A percentile compares a stretch with the other conserved stretches of the same genome.
phyloP scores from a whole-genome alignment of 805 yeast genomes.

The Ogataea naganishii region DNA sequence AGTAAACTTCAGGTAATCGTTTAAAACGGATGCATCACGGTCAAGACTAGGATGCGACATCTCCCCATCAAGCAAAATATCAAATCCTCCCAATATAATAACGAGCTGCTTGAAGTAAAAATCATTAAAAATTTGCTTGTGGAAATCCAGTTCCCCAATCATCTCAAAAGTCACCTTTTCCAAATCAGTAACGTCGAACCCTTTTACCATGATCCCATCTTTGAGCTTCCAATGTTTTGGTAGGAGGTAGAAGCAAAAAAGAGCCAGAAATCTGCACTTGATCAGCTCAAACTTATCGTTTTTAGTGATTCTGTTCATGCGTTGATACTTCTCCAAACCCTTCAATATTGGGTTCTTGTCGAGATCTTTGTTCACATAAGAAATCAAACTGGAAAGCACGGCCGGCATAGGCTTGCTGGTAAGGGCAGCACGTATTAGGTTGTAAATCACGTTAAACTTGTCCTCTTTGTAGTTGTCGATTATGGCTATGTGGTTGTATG shows the following conservation, averaged over 20 bases:
- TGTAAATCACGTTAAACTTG: constrained; percentile 38
- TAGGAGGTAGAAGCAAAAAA: constrained; percentile 28
- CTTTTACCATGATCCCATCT: constrained; percentile 19
- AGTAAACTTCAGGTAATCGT: constrained; percentile 28
- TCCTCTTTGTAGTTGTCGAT: constrained; percentile 41
- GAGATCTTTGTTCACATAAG: constrained; percentile 26
- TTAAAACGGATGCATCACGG: constrained; percentile 16
- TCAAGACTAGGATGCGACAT: constrained; percentile 14
- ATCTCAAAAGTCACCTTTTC: constrained; percentile 24
- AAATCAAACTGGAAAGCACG: constrained; percentile 38
- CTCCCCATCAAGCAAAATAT: constrained; percentile 19
- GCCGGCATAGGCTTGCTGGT: constrained; percentile 41
- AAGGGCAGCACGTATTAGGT: constrained; percentile 47
- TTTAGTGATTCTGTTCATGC: constrained; percentile 21
- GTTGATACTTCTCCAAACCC: constrained; percentile 18
- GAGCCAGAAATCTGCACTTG: constrained; percentile 21
- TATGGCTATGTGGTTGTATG: constrained; percentile 52
- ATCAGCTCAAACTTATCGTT: constrained; percentile 23
- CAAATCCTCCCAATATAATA: constrained; percentile 30
- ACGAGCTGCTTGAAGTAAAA: constrained; percentile 27
- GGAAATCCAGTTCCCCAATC: constrained; percentile 18
- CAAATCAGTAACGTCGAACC: constrained; percentile 19
- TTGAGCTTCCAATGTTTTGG: constrained; percentile 31
- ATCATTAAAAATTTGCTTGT: constrained; percentile 25
- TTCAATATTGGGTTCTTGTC: constrained; percentile 19